A percentile compares a stretch with the other conserved stretches of the same genome.
Conservation (phyloP, 2,329 filamentous ascomycete genomes). For the Lasiodiplodia gonubiensis region DNA sequence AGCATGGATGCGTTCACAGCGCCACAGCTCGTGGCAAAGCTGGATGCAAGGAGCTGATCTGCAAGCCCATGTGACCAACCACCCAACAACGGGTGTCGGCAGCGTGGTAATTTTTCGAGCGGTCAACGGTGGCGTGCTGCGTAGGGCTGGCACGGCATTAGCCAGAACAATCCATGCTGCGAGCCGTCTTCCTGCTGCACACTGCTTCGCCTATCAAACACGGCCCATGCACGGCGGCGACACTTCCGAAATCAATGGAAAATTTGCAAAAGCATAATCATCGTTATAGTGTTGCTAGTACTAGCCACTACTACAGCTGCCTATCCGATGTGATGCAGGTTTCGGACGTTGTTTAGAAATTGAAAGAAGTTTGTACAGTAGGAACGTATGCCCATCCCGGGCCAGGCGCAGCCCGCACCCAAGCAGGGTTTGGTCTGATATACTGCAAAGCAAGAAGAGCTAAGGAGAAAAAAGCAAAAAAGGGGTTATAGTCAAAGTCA, state of each 20-base stretch:
- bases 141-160: not conserved
- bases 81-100: not conserved
- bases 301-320: slow-evolving; percentile 2
- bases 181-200: not conserved
- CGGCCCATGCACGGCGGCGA: not conserved
- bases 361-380: slow-evolving; percentile 22
- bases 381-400: not conserved
- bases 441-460: slow-evolving; percentile 6
- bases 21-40: not conserved
- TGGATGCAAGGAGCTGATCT: not conserved
- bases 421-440: slow-evolving; percentile 8
- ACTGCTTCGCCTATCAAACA: not conserved
- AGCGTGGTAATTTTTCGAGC: not conserved
- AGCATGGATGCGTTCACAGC: not conserved
- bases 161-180: not conserved
- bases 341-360: slow-evolving; percentile 5
- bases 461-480: not conserved
- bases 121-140: not conserved
- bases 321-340: slow-evolving; percentile 25
- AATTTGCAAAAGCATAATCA: slow-evolving; percentile 17
- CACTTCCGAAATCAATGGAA: not conserved
- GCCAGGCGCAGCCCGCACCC: slow-evolving; percentile 16
- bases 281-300: slow-evolving; percentile 22
- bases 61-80: not conserved
- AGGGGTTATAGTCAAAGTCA: slow-evolving; percentile 20